Base-by-base conservation (phyloP, 2,329 filamentous ascomycete species). In the Arthrinium phaeospermum region DNA sequence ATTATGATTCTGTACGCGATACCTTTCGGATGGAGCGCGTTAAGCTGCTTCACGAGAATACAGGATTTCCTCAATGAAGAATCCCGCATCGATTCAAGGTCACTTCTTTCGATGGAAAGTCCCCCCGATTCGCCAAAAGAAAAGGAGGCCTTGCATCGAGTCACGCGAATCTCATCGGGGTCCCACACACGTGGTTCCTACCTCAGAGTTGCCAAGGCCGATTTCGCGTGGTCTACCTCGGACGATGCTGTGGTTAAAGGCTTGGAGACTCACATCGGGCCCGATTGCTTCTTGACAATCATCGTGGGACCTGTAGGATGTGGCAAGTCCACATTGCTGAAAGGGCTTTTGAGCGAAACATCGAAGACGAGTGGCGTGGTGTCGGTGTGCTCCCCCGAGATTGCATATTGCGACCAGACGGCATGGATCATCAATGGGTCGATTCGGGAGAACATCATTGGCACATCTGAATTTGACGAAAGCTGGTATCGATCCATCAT, bases 21-120 rank as follows among this genome's bases (percentile, higher is more conserved):
- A 67, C 79, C 79, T 1, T 45, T 68, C 49, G 27, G 80, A 7
- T 77, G 76, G 45, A 73, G 76, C 47, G 75, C 76, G 24, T 70
- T 79, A 51, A 77, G 77, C 5, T 80, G 78, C 47, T 80, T 80
- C 70, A 72, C 71, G 47, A 74, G 79, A 2, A 78, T 79, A 22
- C 75, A 79, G 51, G 57, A 70, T 4, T 80, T 71, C 53, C 71
- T 74, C 8, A 22, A 72, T 8, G 44, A 72, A 46, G 69, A 70
- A 19, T 70, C 69, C 14, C 69, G 53, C 14, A 44, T 46, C 49
- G 69, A 70, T 30, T n/a, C 49, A 34, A 37, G 69, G 30, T 70
- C 69, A 24, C 45, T 64, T 27, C 37, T 53, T 30, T 70, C 49
- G n/a, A 24, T 24, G 57, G 57, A 64, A 34, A 41, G 30, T 8